Evolutionary conservation across 345 rosid species (phyloP).

Genomic region (Geranium rotundifolium): DNA sequence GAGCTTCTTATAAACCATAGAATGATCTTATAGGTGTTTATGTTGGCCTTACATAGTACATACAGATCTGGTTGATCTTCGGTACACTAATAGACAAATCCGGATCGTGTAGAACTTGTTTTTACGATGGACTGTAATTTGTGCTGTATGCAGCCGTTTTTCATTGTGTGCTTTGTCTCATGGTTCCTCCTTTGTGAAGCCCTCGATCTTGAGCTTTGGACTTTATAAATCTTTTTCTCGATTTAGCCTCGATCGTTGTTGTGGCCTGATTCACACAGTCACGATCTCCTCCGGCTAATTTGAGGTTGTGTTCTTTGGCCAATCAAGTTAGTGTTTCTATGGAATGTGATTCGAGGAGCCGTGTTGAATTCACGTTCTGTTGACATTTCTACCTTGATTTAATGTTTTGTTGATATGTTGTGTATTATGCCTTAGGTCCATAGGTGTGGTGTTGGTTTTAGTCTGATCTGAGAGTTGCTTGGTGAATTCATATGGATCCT

Average conservation of each 20-base stretch:
- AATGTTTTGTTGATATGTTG: constrained; percentile 3
- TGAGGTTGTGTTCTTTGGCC: neutral
- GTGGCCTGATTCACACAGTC: too few relatives aligned
- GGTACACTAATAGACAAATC: neutral
- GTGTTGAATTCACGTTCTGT: constrained; percentile 2
- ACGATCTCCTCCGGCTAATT: neutral
- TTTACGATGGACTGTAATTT: neutral
- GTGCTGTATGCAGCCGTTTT: neutral
- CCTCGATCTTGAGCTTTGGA: neutral
- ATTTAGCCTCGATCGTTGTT: neutral
- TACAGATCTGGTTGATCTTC: neutral
- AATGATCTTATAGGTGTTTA: neutral
- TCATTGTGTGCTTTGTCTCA: too few relatives aligned
- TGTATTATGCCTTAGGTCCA: neutral
- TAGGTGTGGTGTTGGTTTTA: neutral
- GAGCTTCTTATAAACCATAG: neutral
- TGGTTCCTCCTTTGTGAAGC: neutral
- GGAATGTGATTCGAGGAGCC: neutral
- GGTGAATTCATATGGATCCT: constrained; percentile 13
- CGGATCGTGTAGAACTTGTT: neutral
- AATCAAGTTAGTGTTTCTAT: neutral
- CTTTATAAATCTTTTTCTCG: neutral
- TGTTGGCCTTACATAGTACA: neutral
- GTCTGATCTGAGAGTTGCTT: constrained; percentile 8
- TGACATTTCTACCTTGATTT: neutral